Evolutionary conservation across 495 filamentous ascomycete species (phyloP), one percentile per base, ranked within the genome.

Genomic region (Hypoxylon intermedium): DNA sequence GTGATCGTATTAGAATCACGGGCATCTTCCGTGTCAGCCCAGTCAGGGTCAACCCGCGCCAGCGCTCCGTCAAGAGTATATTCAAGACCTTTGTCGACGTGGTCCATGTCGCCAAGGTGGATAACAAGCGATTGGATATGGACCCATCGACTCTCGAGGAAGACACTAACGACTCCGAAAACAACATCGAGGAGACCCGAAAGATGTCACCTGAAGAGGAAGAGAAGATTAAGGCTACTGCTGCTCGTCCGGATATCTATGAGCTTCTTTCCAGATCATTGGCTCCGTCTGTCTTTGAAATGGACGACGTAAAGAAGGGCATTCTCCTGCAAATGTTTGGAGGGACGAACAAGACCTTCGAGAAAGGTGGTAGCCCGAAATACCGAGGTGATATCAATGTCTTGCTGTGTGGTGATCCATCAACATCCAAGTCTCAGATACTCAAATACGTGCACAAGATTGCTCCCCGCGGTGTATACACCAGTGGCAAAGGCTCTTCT

Each of bases 31-130:
- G 93, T 37, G 92, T 90, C 69, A 95, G 89, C 55, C 92, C 92
- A 20, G 93, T 98, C 42, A 90, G 95, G n/a, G 86, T 98, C 57
- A 98, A 96, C 69, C 92, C 94, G 34, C 86, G 93, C 7, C 92
- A 97, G 76, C 82, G 95, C 45, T 89, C 90, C 0, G 88, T 97
- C 68, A 98, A 97, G 78, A 86, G 88, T 45, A 83, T 97, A 15
- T 97, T 96, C 83, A 99, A 98, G 81, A 99, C 94, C 0, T 99
- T 96, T 65, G 86, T 99, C 60, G 94, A 99, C 72, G 89, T 92
- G 20, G 75, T 97, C 19, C 95, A 99, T 65, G 89, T 98, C 26
- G 93, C 97, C 74, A 99, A 99, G 73, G 89, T 92, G 15, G 95
- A 99, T 76, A 91, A 91, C 69, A 92, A 89, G 73, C 85, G 96